These are phyloP conservation scores for Erigeron canadensis DNA, from an alignment of 129 eudicot species.

Conservation along the genomic window DNA sequence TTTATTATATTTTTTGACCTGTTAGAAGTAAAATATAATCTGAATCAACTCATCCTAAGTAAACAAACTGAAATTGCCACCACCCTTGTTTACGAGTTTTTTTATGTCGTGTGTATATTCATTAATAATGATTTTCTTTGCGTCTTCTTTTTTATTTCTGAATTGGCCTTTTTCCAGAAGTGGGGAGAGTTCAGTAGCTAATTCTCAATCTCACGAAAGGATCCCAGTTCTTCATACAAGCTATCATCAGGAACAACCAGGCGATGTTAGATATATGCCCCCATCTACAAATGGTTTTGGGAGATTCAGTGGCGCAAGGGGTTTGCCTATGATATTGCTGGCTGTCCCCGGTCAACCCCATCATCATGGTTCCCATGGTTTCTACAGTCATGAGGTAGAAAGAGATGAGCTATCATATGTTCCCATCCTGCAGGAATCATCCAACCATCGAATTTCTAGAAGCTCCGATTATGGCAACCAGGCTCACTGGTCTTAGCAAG, in stretches of 20 bases:
- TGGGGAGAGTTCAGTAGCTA: slow-evolving; percentile 26
- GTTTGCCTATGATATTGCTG: slow-evolving; percentile 41
- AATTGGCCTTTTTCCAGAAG: slow-evolving; percentile 34
- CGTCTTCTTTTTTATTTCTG: neutral
- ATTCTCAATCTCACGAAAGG: slow-evolving; percentile 44
- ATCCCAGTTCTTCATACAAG: slow-evolving; percentile 33
- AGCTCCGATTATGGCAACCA: slow-evolving; percentile 30
- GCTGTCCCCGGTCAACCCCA: slow-evolving; percentile 17
- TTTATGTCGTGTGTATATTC: neutral
- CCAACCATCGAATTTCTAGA: slow-evolving; percentile 23
- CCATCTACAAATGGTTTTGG: slow-evolving; percentile 35
- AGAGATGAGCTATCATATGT: slow-evolving; percentile 38
- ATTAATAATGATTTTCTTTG: slow-evolving; percentile 2
- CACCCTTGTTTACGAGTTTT: neutral
- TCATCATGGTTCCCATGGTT: slow-evolving; percentile 30
- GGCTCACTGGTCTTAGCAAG: slow-evolving; percentile 36
- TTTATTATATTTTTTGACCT: neutral
- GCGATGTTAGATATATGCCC: slow-evolving; percentile 31
- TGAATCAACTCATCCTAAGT: neutral
- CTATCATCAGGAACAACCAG: slow-evolving; percentile 39
- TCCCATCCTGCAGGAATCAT: slow-evolving; percentile 38
- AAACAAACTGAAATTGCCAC: neutral
- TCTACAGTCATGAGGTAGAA: slow-evolving; percentile 37
- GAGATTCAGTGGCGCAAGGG: slow-evolving; percentile 47
- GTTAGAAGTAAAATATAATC: neutral